These are phyloP conservation scores for Naumovozyma castellii DNA, from an alignment of 805 yeast genomes.

Conservation along the genomic window DNA sequence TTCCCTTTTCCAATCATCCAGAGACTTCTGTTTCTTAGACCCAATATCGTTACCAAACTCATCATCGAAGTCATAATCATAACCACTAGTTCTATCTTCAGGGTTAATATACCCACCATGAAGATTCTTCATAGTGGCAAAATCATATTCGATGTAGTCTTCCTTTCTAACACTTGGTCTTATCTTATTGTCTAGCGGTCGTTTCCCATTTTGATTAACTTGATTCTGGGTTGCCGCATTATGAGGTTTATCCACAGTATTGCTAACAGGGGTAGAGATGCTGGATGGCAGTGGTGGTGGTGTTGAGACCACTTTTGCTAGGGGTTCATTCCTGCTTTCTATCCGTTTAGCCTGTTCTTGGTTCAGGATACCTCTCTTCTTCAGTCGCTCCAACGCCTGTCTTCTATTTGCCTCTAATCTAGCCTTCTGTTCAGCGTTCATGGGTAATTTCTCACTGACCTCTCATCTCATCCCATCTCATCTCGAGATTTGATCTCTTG, in stretches of 20 bases:
- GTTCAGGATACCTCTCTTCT: slow-evolving; percentile 34
- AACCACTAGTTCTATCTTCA: slow-evolving; percentile 11
- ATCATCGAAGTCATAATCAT: slow-evolving; percentile 19
- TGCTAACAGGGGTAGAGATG: too few relatives aligned
- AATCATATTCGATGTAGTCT: slow-evolving; percentile 76
- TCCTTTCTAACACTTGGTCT: slow-evolving; percentile 44
- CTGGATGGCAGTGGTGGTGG: not conserved
- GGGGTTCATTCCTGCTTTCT: slow-evolving; percentile 15
- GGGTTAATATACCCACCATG: slow-evolving; percentile 70
- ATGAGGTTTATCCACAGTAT: too few relatives aligned
- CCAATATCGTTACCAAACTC: slow-evolving; percentile 23
- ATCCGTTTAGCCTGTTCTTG: slow-evolving; percentile 15
- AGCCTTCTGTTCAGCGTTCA: slow-evolving; percentile 28
- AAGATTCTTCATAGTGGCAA: slow-evolving; percentile 81
- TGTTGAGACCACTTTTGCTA: not conserved
- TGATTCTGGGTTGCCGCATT: not conserved
- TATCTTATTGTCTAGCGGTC: slow-evolving; percentile 22
- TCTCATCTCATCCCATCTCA: not conserved
- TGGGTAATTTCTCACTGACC: not conserved
- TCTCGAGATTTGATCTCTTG: too few relatives aligned
- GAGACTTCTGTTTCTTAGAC: slow-evolving; percentile 30
- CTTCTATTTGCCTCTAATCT: slow-evolving; percentile 49
- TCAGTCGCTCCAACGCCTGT: slow-evolving; percentile 50
- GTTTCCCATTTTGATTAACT: slow-evolving; percentile 10
- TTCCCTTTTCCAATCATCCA: slow-evolving; percentile 50